Evolutionary conservation across 306 rosid genomes (phyloP).

Genomic region (Rosa chinensis): DNA sequence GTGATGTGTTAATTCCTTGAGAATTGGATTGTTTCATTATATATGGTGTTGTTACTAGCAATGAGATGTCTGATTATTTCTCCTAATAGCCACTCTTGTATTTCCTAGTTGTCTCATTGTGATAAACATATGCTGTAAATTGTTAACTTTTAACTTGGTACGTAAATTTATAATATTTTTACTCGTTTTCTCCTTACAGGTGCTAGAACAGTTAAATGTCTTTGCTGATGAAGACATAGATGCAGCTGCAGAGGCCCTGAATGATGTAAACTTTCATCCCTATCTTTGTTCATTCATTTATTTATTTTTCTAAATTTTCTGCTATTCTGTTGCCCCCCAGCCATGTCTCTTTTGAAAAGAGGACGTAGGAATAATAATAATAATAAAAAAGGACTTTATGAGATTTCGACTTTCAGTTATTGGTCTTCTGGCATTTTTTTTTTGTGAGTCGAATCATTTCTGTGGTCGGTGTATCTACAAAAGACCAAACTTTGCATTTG

Average conservation of each 20-base stretch:
- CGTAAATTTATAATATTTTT: conserved; percentile 11
- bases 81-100: background rate
- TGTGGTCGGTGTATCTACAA: background rate
- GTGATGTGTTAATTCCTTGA: background rate
- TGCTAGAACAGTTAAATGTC: conserved; percentile 73
- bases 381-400: background rate
- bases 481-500: background rate
- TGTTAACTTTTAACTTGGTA: background rate
- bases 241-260: conserved; percentile 84
- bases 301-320: conserved; percentile 5
- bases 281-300: conserved; percentile 14
- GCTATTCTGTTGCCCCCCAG: background rate
- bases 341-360: background rate
- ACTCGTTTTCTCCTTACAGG: conserved; percentile 48
- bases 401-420: background rate
- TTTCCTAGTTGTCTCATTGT: background rate
- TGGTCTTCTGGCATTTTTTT: background rate
- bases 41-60: background rate
- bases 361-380: background rate
- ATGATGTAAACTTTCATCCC: conserved; percentile 53
- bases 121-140: background rate
- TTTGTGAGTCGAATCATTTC: background rate
- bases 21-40: background rate
- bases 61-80: background rate
- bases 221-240: conserved; percentile 74